Evolutionary conservation across 208 protist species (phyloP).

Genomic region (Acanthamoeba royreba): DNA sequence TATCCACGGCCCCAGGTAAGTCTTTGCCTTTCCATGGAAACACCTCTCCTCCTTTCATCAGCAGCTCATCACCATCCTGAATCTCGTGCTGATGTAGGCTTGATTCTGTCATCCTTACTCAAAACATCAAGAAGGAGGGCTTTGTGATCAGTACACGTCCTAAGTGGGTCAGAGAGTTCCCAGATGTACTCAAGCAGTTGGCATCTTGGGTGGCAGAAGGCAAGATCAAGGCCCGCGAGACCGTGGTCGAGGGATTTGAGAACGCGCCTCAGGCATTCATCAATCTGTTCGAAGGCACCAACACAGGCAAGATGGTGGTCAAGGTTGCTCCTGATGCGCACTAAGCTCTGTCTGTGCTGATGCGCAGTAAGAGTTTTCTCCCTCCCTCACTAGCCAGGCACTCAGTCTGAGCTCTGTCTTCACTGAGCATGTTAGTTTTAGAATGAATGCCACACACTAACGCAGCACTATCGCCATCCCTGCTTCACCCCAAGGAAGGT

Average conservation of each 20-base stretch:
- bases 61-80: no score
- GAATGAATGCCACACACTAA: no score
- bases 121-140: not conserved
- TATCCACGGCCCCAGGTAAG: not conserved
- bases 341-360: no score
- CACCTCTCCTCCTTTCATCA: no score
- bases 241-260: not conserved
- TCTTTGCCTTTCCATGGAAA: no score
- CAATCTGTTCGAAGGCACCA: not conserved
- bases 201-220: not conserved
- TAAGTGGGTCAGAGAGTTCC: not conserved
- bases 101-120: not conserved
- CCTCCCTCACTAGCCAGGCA: no score
- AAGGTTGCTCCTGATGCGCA: not conserved
- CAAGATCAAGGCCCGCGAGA: not conserved
- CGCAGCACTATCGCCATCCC: no score
- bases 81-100: not conserved
- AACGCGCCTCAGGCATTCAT: not conserved
- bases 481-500: no score
- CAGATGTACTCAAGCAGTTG: not conserved
- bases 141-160: not conserved
- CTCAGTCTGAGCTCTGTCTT: no score
- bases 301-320: constrained; percentile 35
- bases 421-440: no score
- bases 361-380: no score